These are phyloP conservation scores for Kernera saxatilis DNA, from an alignment of 345 rosid genomes.

Conservation along the genomic window DNA sequence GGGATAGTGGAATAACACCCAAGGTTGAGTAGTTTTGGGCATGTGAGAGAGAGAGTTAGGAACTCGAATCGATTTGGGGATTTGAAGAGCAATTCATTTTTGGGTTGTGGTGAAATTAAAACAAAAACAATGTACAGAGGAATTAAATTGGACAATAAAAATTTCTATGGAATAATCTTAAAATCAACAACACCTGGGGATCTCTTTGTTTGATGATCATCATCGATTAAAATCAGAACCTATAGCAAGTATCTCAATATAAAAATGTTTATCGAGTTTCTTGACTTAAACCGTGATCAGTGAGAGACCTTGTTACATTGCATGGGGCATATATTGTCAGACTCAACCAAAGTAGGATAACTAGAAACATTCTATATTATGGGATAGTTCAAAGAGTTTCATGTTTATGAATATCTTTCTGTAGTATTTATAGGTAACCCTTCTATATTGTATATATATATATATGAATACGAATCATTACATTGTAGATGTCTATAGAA, in stretches of 20 bases:
- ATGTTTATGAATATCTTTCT: neutral
- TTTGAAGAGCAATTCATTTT: slow-evolving; percentile 22
- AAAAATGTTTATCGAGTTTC: neutral
- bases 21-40: slow-evolving; percentile 22
- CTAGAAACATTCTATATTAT: neutral
- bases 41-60: slow-evolving; percentile 5
- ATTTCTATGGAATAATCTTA: slow-evolving; percentile 6
- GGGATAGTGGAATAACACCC: slow-evolving; percentile 28
- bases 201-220: neutral
- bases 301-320: neutral
- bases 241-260: neutral
- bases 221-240: neutral
- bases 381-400: no score
- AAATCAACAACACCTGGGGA: neutral
- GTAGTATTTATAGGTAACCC: no score
- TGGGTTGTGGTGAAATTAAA: neutral
- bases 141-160: neutral
- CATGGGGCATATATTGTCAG: neutral
- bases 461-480: no score
- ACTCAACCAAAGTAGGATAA: neutral
- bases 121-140: slow-evolving; percentile 11
- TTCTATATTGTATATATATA: no score
- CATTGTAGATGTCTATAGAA: no score
- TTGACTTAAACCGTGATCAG: neutral
- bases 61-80: neutral